Evolutionary conservation across 2,329 filamentous ascomycete species (phyloP).

Genomic region (Venturiaceae sp.): DNA sequence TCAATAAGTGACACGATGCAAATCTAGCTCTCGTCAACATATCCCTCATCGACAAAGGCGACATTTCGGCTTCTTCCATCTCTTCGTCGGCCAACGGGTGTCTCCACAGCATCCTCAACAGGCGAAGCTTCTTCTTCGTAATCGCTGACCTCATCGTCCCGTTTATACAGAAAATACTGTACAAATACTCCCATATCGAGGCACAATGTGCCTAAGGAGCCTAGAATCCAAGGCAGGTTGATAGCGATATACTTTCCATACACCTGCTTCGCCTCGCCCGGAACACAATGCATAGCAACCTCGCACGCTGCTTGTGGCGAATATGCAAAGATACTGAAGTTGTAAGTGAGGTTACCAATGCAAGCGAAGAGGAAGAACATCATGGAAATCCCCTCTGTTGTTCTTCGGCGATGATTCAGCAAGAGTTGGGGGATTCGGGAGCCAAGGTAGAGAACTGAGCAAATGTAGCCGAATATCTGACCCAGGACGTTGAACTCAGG

Average conservation of each 20-base stretch:
- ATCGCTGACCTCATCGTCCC: neutral
- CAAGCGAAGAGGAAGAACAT: slow-evolving; percentile 97
- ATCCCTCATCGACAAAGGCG: neutral
- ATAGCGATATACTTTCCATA: slow-evolving; percentile 81
- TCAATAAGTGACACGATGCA: neutral
- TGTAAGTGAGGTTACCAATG: slow-evolving; percentile 88
- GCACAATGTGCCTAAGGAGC: slow-evolving; percentile 77
- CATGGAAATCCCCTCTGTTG: slow-evolving; percentile 85
- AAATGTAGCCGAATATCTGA: slow-evolving; percentile 90
- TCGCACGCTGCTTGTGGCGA: slow-evolving; percentile 54
- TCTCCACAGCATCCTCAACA: neutral
- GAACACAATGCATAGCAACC: slow-evolving; percentile 37
- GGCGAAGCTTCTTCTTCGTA: neutral
- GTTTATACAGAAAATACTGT: slow-evolving; percentile 81
- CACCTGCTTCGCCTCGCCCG: slow-evolving; percentile 54
- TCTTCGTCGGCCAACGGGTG: neutral
- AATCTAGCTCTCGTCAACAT: neutral
- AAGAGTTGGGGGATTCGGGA: slow-evolving; percentile 84
- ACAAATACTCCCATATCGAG: slow-evolving; percentile 80
- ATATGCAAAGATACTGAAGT: slow-evolving; percentile 84
- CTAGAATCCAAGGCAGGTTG: slow-evolving; percentile 83
- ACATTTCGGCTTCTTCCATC: neutral
- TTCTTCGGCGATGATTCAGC: slow-evolving; percentile 86
- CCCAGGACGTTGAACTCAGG: slow-evolving; percentile 67
- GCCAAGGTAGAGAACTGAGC: slow-evolving; percentile 79